Evolutionary conservation across 2,329 filamentous ascomycete genomes (phyloP).

Genomic region (Pyricularia pennisetigena): DNA sequence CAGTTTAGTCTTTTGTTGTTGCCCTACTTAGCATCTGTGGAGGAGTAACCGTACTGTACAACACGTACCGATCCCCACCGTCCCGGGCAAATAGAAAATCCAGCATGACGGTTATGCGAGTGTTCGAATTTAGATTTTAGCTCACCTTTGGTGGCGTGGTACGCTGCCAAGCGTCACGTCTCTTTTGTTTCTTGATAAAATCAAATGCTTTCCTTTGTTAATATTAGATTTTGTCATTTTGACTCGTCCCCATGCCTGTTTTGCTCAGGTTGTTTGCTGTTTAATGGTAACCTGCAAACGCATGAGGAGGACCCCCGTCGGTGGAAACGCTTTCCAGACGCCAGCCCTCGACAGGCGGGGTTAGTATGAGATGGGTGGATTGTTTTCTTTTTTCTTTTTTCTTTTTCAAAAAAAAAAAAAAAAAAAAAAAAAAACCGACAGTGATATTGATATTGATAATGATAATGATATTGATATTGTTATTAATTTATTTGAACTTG

Average conservation of each 20-base stretch:
- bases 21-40: too few species aligned
- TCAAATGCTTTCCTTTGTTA: background rate
- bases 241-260: background rate
- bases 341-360: background rate
- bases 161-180: background rate
- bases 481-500: too few species aligned
- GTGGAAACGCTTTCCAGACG: background rate
- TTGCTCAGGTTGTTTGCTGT: background rate
- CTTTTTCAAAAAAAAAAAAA: too few species aligned
- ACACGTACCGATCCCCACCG: background rate
- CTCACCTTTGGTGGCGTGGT: background rate
- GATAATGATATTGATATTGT: too few species aligned
- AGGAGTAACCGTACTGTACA: too few species aligned
- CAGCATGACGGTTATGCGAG: background rate
- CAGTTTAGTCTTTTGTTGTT: too few species aligned
- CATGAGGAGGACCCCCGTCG: background rate
- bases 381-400: background rate
- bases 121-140: background rate
- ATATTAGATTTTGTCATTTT: background rate
- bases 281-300: background rate
- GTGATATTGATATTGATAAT: too few species aligned
- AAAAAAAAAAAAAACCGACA: too few species aligned
- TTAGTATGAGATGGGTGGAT: background rate
- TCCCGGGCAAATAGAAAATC: background rate
- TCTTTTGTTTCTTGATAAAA: background rate